phyloP scores from a whole-genome alignment of 2,329 filamentous ascomycete species.

The Neonectria ditissima region DNA sequence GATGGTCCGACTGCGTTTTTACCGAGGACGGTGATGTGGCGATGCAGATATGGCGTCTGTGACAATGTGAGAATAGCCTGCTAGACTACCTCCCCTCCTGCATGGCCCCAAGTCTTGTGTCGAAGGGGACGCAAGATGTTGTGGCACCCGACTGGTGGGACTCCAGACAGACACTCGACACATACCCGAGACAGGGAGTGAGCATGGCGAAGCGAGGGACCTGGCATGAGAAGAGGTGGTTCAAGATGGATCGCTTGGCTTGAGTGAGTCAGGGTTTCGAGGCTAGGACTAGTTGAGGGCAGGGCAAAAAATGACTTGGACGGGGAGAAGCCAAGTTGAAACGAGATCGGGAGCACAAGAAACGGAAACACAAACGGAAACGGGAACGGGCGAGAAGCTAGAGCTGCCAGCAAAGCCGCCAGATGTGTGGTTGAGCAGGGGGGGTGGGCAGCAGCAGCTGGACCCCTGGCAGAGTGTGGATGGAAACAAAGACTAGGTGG shows the following conservation, averaged over 20 bases:
- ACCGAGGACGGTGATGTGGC: slow-evolving; percentile 25
- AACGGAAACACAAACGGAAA: slow-evolving; percentile 22
- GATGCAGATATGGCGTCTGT: slow-evolving; percentile 20
- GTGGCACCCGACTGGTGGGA: slow-evolving; percentile 10
- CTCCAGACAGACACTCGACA: slow-evolving; percentile 10
- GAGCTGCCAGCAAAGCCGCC: slow-evolving; percentile 4
- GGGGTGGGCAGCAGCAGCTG: background rate
- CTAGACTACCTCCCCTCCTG: slow-evolving; percentile 3
- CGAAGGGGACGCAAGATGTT: slow-evolving; percentile 5
- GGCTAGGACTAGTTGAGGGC: slow-evolving; percentile 10
- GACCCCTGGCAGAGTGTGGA: slow-evolving; percentile 4
- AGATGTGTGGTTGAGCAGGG: background rate
- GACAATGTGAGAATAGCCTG: slow-evolving; percentile 1
- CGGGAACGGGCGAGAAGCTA: slow-evolving; percentile 8
- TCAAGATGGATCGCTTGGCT: slow-evolving; percentile 18
- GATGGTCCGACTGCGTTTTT: slow-evolving; percentile 6
- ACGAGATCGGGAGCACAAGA: slow-evolving; percentile 17
- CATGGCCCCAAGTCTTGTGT: slow-evolving; percentile 4
- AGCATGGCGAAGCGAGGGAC: background rate
- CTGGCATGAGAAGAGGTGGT: slow-evolving; percentile 17
- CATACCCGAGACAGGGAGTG: slow-evolving; percentile 9
- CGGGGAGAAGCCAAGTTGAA: slow-evolving; percentile 16
- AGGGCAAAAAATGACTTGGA: slow-evolving; percentile 12
- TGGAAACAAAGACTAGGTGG: slow-evolving; percentile 10
- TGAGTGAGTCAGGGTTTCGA: slow-evolving; percentile 19